Conservation (phyloP, 108 stramenopile species). For the Nitzschia sp. region DNA sequence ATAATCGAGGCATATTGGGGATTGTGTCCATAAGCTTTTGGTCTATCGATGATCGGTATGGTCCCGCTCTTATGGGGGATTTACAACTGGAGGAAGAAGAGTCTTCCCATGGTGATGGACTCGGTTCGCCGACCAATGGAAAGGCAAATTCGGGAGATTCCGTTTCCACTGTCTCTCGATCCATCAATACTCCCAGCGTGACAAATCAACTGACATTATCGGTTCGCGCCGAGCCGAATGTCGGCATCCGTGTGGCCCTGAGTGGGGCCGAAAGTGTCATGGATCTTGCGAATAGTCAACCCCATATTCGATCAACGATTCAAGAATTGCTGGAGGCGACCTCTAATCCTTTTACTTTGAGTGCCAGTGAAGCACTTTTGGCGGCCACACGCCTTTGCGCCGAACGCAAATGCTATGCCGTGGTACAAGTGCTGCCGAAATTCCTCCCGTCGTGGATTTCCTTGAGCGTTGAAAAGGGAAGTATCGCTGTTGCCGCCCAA, state of each 20-base stretch:
- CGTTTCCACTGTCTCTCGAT: slow-evolving; percentile 37
- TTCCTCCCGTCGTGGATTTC: slow-evolving; percentile 75
- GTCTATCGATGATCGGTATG: slow-evolving; percentile 84
- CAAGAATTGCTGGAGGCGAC: slow-evolving; percentile 69
- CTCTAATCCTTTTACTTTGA: slow-evolving; percentile 79
- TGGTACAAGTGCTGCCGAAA: slow-evolving; percentile 59
- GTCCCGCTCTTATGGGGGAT: slow-evolving; percentile 71
- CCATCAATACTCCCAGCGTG: slow-evolving; percentile 27
- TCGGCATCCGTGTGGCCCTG: slow-evolving; percentile 75
- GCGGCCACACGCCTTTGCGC: slow-evolving; percentile 83
- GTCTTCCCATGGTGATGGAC: slow-evolving; percentile 9
- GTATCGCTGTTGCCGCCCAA: slow-evolving; percentile 72
- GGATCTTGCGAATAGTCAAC: slow-evolving; percentile 18
- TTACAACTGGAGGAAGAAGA: slow-evolving; percentile 27
- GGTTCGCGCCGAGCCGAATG: slow-evolving; percentile 63
- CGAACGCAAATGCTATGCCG: slow-evolving; percentile 74
- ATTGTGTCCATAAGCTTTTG: slow-evolving; percentile 84
- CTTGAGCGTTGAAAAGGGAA: slow-evolving; percentile 68
- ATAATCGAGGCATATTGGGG: slow-evolving; percentile 46
- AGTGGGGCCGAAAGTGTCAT: slow-evolving; percentile 63
- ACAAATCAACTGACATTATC: slow-evolving; percentile 62
- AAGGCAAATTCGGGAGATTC: slow-evolving; percentile 22
- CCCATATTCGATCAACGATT: slow-evolving; percentile 56
- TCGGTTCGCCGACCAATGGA: background rate
- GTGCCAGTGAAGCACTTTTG: slow-evolving; percentile 81